Base-by-base conservation (phyloP, 2,329 filamentous ascomycete genomes). In the Chrysosporium queenslandicum region DNA sequence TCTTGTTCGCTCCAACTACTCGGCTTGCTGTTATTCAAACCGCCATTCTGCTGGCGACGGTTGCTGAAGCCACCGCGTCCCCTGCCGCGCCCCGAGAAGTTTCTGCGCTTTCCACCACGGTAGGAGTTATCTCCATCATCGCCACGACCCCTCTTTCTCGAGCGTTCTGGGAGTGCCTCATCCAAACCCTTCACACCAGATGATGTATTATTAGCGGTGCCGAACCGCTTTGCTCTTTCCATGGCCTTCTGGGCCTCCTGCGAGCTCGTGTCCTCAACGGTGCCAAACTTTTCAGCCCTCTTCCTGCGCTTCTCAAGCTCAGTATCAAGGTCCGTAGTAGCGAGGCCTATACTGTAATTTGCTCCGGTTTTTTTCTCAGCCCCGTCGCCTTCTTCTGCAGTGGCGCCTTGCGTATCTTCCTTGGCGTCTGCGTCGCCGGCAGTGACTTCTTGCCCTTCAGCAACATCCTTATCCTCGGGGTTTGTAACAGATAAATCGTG, bases 201-300 rank as follows among this genome's bases (percentile, higher is more conserved):
- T 25, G 52, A 36, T 40, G 30, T 47, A 39, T 58, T 63, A 40
- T 53, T 62, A 2, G 57, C 62, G 3, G 66, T 64, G 14, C 70
- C 71, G 50, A 76, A 76, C 14, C 71, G 68, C 61, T 75, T 73
- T 3, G 73, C 72, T 25, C 73, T 67, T 53, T 73, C 67, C 16
- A 74, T 55, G 12, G 68, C 64, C 61, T 72, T 74, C 55, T 69
- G 64, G 11, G 71, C 69, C 49, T 74, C 72, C 46, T 64, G 64
- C 40, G 66, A 63, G 50, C 68, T 63, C 1, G 66, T 58, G 20
- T 70, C 68, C 53, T 71, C 68, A n/a, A 66, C 64, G 34, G 71
- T 68, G 18, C 72, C 72, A 56, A 76, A 76, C 53, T 74, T 72
- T 56, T 70, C 72, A 11, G 73, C 73, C 48, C 73, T 71, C 34